Base-by-base conservation (phyloP, 169 alveolate species). In the Eimeria sp. region DNA sequence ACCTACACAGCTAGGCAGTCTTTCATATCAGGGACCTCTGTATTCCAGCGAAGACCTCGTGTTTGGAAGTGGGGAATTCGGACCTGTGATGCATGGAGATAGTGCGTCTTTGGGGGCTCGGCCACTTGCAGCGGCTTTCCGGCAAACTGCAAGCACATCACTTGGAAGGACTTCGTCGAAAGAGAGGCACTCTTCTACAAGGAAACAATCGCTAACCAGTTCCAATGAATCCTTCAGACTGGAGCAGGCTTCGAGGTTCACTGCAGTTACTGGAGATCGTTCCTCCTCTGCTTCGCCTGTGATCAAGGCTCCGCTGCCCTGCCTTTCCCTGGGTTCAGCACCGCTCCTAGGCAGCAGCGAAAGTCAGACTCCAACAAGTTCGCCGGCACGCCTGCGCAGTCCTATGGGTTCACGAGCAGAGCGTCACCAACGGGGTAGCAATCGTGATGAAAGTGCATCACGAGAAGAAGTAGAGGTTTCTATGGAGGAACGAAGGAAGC, bases 81-180 rank as follows among this genome's bases (percentile, higher is more conserved):
- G 65, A 4, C 25, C 45, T n/a, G 47, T 47, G 47, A 25, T 22
- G 3, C 67, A 78, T 14, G 67, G 45, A 9, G 67, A 27, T 43
- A 78, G 70, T 25, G 18, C 88, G 67, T 49, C 88, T 20, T 45
- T 67, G 45, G 88, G 88, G 22, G 45, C 18, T 45, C 49, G 14
- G 67, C 25, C 88, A 10, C 88, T 78, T 51, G 88, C 88, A 25
- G 5, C 65, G n/a, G 88, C 88, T 78, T 78, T 78, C n/a, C 88
- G 88, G 22, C 67, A 78, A 25, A 47, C 45, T 25, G 40, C 88
- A 47, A 78, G 40, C 88, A 78, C 88, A 5, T 45, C n/a, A 49
- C 43, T 78, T 51, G 65, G 88, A n/a, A 47, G 88, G 67, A 78
- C 70, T 78, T 45, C 25, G 57, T 73, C 67, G 88, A 78, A 51